Evolutionary conservation across 305 asterid genomes (phyloP).

Genomic region (Plantago lanceolata): DNA sequence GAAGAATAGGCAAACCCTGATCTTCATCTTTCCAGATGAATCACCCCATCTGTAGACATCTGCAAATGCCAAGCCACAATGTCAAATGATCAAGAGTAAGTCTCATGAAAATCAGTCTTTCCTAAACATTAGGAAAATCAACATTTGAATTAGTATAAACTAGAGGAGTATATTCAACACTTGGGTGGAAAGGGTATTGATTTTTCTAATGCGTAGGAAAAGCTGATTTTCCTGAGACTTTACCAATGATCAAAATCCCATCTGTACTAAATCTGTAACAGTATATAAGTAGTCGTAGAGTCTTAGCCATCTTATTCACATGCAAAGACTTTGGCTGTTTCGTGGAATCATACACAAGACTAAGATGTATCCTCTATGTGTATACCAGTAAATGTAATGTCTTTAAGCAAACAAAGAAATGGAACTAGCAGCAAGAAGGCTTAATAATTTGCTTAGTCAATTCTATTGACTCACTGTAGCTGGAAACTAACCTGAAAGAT

Average conservation of each 20-base stretch:
- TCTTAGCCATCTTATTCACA: neutral
- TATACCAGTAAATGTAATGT: too few species aligned
- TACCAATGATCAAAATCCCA: too few species aligned
- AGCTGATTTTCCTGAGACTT: too few species aligned
- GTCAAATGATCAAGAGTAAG: neutral
- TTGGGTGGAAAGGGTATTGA: too few species aligned
- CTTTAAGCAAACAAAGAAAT: slow-evolving; percentile 15
- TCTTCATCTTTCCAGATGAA: slow-evolving; percentile 64
- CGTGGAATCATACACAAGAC: slow-evolving; percentile 5
- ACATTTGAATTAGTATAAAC: too few species aligned
- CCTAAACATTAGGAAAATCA: too few species aligned
- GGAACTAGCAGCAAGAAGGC: slow-evolving; percentile 10
- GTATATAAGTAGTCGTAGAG: neutral
- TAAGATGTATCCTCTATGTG: slow-evolving; percentile 13
- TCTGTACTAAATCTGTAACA: neutral
- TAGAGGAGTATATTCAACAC: too few species aligned
- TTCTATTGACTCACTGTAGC: slow-evolving; percentile 9
- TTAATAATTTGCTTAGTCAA: slow-evolving; percentile 14
- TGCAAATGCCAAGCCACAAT: slow-evolving; percentile 41
- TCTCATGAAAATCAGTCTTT: too few species aligned
- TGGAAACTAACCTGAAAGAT: slow-evolving; percentile 63
- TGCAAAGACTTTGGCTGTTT: slow-evolving; percentile 10
- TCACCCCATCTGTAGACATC: slow-evolving; percentile 92
- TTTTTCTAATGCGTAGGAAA: too few species aligned
- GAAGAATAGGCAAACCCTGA: slow-evolving; percentile 83